Percentiles rank a stretch among this genome's conserved stretches.
These are phyloP conservation scores for Boletus subcaerulescens DNA, from an alignment of 768 basidiomycete genomes.

Conservation along the genomic window DNA sequence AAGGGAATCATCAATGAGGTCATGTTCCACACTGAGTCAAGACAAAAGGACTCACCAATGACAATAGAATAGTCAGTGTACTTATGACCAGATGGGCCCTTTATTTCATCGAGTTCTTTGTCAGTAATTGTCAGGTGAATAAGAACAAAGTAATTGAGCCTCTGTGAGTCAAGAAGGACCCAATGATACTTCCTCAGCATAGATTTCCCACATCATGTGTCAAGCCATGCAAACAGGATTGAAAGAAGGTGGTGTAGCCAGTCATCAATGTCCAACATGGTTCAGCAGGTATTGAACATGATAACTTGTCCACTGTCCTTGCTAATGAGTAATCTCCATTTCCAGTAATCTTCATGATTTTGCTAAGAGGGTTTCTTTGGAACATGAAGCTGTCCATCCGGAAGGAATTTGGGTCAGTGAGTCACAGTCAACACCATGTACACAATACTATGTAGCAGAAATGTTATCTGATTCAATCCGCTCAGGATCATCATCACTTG, in stretches of 20 bases:
- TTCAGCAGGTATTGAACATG: neutral
- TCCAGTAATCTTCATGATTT: neutral
- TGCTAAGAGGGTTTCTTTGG: neutral
- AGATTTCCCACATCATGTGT: neutral
- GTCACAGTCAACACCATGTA: neutral
- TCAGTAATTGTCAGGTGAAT: neutral
- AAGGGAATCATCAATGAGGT: no score
- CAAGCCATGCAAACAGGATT: neutral
- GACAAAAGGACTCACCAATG: no score
- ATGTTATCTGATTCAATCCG: neutral
- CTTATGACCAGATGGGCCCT: neutral
- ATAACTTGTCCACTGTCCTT: neutral
- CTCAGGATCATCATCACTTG: neutral
- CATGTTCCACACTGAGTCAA: no score
- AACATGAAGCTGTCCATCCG: neutral
- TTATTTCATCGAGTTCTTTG: neutral
- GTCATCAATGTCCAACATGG: neutral
- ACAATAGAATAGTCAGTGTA: no score
- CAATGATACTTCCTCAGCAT: no score
- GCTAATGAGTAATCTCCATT: neutral
- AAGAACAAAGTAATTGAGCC: neutral
- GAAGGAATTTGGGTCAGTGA: neutral
- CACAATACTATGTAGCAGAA: neutral
- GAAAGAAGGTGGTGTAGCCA: neutral
- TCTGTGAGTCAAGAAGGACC: neutral